Base-by-base conservation (phyloP, 352 stramenopile species). In the Phytophthora fragariaefolia region DNA sequence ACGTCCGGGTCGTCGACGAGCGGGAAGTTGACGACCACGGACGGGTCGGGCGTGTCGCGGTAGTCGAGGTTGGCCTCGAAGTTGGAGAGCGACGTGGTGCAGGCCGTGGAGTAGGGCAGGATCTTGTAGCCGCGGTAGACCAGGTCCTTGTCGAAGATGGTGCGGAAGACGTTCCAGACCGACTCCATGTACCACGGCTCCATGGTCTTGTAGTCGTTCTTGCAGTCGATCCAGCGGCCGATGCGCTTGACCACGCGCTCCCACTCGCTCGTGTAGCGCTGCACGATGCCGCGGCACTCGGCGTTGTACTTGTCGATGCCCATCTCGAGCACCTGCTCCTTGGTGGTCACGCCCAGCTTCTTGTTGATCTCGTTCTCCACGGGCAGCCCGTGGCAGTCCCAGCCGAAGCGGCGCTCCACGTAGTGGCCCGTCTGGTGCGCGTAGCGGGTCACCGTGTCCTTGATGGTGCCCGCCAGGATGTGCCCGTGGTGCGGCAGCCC, bases 161-260 rank as follows among this genome's bases (percentile, higher is more conserved):
- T 95, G 60, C 96, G 94, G 84, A 99, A 99, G 23, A 99, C 98
- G 94, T 98, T 99, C 98, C 98, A 99, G 15, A 99, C 97, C 59
- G 81, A 97, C 82, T 99, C 98, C 98, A 99, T 99, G 89, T 99
- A 99, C 69, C 87, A 97, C 6, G 97, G 92, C 79, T 99, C 97
- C 96, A 99, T 99, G 13, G 98, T 99, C 83, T 99, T 99, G 86
- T 99, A 99, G 83, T 99, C 98, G 82, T 99, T 99, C 76, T 99
- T 75, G 78, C 99, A 99, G 82, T 99, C 98, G 76, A 99, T 99
- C 98, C 98, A 99, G 48, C 98, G 87, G 15, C 98, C 98, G 56
- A 99, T 91, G 60, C 98, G 89, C 68, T 96, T 99, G 20, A 99
- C 96, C 30, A 98, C 98, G 22, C 76, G 80, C 79, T 99, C 96